Evolutionary conservation across 495 filamentous ascomycete species (phyloP).

Genomic region (Aspergillus incahuasiensis): DNA sequence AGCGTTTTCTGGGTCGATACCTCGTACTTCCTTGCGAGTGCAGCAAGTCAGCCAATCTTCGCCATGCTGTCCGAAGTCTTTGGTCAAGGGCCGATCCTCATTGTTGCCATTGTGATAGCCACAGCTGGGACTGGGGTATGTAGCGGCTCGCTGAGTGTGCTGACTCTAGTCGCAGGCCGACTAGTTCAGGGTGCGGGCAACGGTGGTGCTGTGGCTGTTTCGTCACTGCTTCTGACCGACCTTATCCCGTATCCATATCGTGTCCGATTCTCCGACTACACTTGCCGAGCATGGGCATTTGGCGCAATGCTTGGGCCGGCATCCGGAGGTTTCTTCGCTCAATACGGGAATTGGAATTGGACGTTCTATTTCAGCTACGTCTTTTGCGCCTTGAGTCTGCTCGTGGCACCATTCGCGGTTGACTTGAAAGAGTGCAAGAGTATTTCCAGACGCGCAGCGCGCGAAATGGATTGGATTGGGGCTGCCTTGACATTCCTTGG

Average conservation of each 20-base stretch:
- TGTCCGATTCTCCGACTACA: constrained; percentile 37
- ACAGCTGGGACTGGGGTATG: constrained; percentile 56
- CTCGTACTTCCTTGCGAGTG: constrained; percentile 35
- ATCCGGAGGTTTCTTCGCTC: constrained; percentile 35
- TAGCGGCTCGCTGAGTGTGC: constrained; percentile 55
- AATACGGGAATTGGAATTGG: constrained; percentile 36
- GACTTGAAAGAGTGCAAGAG: constrained; percentile 25
- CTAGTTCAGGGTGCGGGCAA: constrained; percentile 69
- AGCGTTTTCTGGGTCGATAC: constrained; percentile 40
- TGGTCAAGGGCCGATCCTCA: constrained; percentile 41
- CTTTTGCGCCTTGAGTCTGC: constrained; percentile 32
- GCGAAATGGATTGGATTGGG: constrained; percentile 36
- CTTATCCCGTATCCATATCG: constrained; percentile 44
- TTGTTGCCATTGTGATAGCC: constrained; percentile 49
- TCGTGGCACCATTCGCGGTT: constrained; percentile 34
- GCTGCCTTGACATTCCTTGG: constrained; percentile 29
- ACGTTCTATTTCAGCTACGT: constrained; percentile 42
- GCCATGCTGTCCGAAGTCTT: constrained; percentile 40
- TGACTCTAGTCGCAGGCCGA: constrained; percentile 58
- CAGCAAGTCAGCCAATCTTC: constrained; percentile 36
- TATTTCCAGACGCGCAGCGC: constrained; percentile 25
- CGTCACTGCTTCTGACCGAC: constrained; percentile 64
- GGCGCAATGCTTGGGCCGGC: constrained; percentile 36
- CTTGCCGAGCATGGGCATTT: constrained; percentile 30
- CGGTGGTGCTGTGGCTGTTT: constrained; percentile 60